phyloP scores from a whole-genome alignment of 805 yeast genomes.

The Candida lessepsii region DNA sequence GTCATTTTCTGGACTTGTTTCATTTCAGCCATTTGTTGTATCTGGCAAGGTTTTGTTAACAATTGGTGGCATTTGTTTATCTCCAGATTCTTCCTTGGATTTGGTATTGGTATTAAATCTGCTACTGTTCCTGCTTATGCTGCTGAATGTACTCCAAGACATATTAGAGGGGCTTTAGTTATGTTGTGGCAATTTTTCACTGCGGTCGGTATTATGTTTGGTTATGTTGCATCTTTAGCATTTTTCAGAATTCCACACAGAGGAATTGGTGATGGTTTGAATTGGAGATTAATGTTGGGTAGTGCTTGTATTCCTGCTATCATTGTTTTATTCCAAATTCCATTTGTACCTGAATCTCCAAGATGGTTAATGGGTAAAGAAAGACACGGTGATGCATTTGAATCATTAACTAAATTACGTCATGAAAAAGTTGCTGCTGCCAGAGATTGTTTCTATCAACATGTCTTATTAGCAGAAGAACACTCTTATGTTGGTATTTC shows the following conservation, averaged over 20 bases:
- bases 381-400: constrained; percentile 48
- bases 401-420: constrained; percentile 48
- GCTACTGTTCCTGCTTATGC: constrained; percentile 68
- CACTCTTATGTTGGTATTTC: constrained; percentile 47
- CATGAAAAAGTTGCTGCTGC: constrained; percentile 54
- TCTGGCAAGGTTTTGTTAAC: constrained; percentile 68
- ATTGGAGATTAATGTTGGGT: constrained; percentile 70
- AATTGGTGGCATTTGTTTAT: constrained; percentile 60
- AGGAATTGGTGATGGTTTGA: constrained; percentile 45
- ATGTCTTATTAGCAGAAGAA: constrained; percentile 60
- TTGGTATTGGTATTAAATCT: constrained; percentile 66
- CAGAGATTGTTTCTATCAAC: constrained; percentile 60
- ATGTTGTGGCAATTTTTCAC: constrained; percentile 76
- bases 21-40: constrained; percentile 57
- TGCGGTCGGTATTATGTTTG: constrained; percentile 72
- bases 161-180: constrained; percentile 61
- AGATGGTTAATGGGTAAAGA: constrained; percentile 63
- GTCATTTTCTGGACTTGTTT: constrained; percentile 59
- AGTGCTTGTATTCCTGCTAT: constrained; percentile 57
- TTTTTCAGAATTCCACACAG: constrained; percentile 52
- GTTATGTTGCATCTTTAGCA: constrained; percentile 59
- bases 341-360: constrained; percentile 66
- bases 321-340: constrained; percentile 48
- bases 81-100: constrained; percentile 58
- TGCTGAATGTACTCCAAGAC: constrained; percentile 60